These are phyloP conservation scores for Drosera spatulata DNA, from an alignment of 179 eudicot genomes.

Conservation along the genomic window DNA sequence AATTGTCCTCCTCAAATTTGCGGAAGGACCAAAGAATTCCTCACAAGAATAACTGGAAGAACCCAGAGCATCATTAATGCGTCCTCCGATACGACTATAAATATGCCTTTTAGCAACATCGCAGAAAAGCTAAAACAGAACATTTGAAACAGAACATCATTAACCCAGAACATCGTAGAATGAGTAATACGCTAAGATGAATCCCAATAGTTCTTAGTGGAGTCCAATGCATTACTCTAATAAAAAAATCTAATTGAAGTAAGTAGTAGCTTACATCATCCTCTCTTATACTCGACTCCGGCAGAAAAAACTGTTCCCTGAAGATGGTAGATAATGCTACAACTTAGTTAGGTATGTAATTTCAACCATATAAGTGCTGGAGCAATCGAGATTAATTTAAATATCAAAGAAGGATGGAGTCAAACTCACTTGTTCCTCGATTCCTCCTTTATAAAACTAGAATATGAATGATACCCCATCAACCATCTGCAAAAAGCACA, in stretches of 20 bases:
- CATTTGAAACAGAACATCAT: neutral
- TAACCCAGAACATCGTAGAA: too few species aligned
- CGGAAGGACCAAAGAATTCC: conserved; percentile 10
- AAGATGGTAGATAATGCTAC: conserved; percentile 10
- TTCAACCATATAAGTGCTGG: too few species aligned
- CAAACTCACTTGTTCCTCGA: too few species aligned
- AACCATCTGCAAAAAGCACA: conserved; percentile 28
- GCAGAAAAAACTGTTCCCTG: conserved; percentile 45
- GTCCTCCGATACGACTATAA: conserved; percentile 35
- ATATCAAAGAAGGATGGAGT: too few species aligned
- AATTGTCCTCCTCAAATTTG: conserved; percentile 17
- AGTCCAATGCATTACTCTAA: too few species aligned
- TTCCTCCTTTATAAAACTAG: conserved; percentile 1
- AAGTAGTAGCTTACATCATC: conserved; percentile 55
- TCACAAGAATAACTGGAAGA: conserved; percentile 9
- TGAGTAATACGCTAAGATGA: too few species aligned
- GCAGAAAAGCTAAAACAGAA: conserved; percentile 39
- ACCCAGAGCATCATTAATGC: conserved; percentile 9
- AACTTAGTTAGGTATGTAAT: neutral
- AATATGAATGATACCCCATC: conserved; percentile 21
- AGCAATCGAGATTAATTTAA: too few species aligned
- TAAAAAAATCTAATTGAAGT: neutral
- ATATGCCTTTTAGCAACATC: conserved; percentile 41
- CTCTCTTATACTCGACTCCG: conserved; percentile 59
- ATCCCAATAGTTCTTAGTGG: too few species aligned